Conservation (phyloP, 139 green algal genomes). For the Volvox africanus region DNA sequence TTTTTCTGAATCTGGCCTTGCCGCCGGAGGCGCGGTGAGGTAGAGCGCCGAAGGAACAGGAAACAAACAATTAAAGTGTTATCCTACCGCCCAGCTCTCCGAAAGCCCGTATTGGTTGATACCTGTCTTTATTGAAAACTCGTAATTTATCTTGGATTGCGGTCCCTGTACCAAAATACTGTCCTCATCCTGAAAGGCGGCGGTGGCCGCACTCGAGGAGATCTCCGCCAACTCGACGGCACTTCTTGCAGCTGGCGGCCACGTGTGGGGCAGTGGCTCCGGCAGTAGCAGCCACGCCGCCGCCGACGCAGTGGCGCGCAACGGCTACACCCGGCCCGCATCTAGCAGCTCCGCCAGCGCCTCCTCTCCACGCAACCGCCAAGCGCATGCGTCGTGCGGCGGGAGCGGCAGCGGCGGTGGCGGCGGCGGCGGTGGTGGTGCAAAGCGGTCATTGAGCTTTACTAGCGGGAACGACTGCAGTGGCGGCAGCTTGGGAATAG, state of each 20-base stretch:
- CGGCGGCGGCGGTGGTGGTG: neutral
- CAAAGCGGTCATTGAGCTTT: constrained; percentile 7
- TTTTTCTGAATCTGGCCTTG: too few relatives aligned
- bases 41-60: too few relatives aligned
- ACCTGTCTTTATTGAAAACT: too few relatives aligned
- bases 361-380: neutral
- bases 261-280: constrained; percentile 17
- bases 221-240: constrained; percentile 12
- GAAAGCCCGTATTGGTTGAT: too few relatives aligned
- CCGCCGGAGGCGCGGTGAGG: too few relatives aligned
- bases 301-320: neutral
- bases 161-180: too few relatives aligned
- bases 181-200: neutral
- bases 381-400: neutral
- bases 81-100: too few relatives aligned
- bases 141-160: too few relatives aligned
- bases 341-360: neutral
- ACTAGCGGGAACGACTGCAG: neutral
- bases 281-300: neutral
- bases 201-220: constrained; percentile 42
- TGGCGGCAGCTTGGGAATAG: neutral
- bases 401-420: neutral
- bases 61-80: too few relatives aligned
- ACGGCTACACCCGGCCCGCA: neutral
- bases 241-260: constrained; percentile 19